Evolutionary conservation across 2,329 filamentous ascomycete species (phyloP), one percentile per base, ranked within the genome.

Genomic region (Falciphora oryzae): DNA sequence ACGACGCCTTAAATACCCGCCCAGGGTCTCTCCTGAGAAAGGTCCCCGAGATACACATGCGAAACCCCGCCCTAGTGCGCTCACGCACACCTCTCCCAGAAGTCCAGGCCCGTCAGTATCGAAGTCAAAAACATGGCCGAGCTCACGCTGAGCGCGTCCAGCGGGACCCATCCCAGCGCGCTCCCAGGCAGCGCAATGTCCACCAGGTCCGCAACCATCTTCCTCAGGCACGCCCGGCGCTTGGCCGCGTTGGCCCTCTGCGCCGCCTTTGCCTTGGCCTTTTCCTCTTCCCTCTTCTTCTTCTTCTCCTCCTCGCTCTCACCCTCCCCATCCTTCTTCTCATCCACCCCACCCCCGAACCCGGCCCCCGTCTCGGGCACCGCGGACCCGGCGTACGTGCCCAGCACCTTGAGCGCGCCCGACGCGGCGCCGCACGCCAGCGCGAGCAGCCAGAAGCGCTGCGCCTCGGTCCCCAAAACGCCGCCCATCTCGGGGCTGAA

Each of bases 361-460:
- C 69, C 75, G 32, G 70, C 71, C 0, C 72, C 73, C 0, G 70
- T 64, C 64, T 69, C 68, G 10, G 78, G 74, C 11, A 77, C 75
- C 2, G 78, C 74, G 25, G 73, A 72, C 29, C 74, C 72, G 7
- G 74, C 74, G 35, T 76, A 66, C 16, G 78, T 66, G 59, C 72
- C 73, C n/a, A 76, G 65, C 56, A 85, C 71, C 66, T 78, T 74
- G 66, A 84, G 68, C 38, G 79, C 35, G 2, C 78, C 76, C 29
- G 78, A 70, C 3, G 82, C 57, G 0, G 85, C 75, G 0, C 82
- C 84, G 65, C 83, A 81, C 14, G 76, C 76, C 28, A 92, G 76
- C 0, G 83, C 82, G 56, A 87, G 84, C 67, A 91, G 83, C 90
- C 90, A 93, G 74, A 89, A 87, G 63, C 85, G 82, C 75, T 90